Base-by-base conservation (phyloP, 768 basidiomycete genomes). In the Kwoniella botswanensis region DNA sequence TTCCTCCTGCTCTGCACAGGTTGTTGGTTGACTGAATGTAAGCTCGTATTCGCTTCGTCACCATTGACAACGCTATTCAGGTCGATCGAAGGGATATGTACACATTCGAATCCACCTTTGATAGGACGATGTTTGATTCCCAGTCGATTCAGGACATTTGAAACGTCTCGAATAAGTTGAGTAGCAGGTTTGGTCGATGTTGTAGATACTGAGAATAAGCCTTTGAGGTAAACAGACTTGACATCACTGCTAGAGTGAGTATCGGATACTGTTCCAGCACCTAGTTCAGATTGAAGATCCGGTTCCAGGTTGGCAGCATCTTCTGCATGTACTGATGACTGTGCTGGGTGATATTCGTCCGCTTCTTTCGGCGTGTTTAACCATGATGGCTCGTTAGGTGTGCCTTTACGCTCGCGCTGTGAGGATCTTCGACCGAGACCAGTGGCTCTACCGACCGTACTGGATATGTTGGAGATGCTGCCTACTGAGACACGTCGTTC, bases 141-240 rank as follows among this genome's bases (percentile, higher is more conserved):
- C 89, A 98, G 93, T 58, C 95, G 89, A 77, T 95, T 93, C 50
- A 98, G 87, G 1, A 97, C 95, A 13, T 88, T 88, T 60, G 88
- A 87, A 73, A 99, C 91, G 83, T 98, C 96, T 68, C 87, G 85
- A 83, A 93, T 92, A 84, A 98, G 90, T 10, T 88, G 86, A 15
- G 88, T 84, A 4, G 93, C 92, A 6, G 92, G 80, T 79, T 96
- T 98, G 4, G 94, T 94, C 29, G 94, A 92, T 1, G 97, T 99
- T 6, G 97, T 99, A 5, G 93, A 91, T 53, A 99, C 97, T 90
- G 93, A 94, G 86, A 99, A 98, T 60, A 99, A 81, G 6, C 97
- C 97, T 85, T 98, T 99, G 79, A 98, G 85, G 85, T 93, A 96
- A 57, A 98, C 90, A 1, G 97, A 93, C 85, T 98, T 98, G 79